Evolutionary conservation across 2,329 filamentous ascomycete species (phyloP), one percentile per base, ranked within the genome.

Genomic region (Fusarium decemcellulare): DNA sequence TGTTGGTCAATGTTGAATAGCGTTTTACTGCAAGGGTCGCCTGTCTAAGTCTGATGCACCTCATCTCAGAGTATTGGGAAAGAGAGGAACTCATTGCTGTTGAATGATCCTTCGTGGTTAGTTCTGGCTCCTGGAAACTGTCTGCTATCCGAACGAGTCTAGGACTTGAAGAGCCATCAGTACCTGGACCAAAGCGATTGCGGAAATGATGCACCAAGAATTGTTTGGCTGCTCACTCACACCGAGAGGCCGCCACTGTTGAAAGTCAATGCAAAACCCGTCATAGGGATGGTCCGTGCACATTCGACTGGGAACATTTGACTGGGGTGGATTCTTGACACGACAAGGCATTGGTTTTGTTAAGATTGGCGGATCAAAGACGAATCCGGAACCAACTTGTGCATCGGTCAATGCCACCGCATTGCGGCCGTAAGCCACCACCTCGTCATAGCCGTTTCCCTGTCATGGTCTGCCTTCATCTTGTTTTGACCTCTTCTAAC

Each of bases 251-350:
- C 37, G 59, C 52, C 36, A 54, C 34, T 34, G 30, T 39, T 56
- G 40, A 50, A 46, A 39, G 32, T 16, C 29, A 51, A 34, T 65
- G 50, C 27, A 34, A 42, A 37, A 23, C 54, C 55, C 59, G 60
- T 67, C 63, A 58, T 64, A 46, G 16, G 16, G 43, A 54, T 58
- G 48, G 70, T 64, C 59, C 44, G 36, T 56, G 56, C 47, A 36
- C 39, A 5, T 32, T 67, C 63, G 61, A 70, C 67, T 60, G 67
- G 51, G 63, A 64, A 67, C 55, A 68, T 54, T 32, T 47, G 65
- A 56, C 44, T 42, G 46, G 55, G 55, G 55, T 50, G 15, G 42
- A 42, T 40, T 54, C 52, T 44, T 54, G 44, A 60, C 51, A 43
- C 37, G 61, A 37, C 44, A 62, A 36, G 56, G 62, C 16, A 15